A percentile compares a stretch with the other conserved stretches of the same genome.
phyloP scores from a whole-genome alignment of 163 green algal genomes.

The Scenedesmus sp. region DNA sequence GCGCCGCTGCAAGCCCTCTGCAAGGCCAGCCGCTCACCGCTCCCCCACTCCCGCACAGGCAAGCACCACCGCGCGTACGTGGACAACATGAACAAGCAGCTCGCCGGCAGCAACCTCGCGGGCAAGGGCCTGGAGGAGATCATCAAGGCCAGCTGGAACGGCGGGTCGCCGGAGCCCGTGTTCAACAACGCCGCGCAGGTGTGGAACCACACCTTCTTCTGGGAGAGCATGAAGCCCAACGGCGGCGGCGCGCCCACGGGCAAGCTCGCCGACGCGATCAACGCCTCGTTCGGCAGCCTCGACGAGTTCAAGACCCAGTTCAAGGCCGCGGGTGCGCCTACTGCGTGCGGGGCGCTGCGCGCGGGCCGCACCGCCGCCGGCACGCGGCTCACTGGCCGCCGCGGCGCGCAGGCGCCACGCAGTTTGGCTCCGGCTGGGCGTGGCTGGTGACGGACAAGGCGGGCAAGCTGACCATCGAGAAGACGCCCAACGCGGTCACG shows the following conservation, averaged over 20 bases:
- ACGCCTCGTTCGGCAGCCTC: slow-evolving; percentile 69
- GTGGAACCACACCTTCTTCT: slow-evolving; percentile 84
- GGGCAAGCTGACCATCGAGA: slow-evolving; percentile 72
- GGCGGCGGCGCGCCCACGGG: slow-evolving; percentile 57
- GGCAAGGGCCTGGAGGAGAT: slow-evolving; percentile 82
- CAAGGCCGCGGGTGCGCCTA: slow-evolving; percentile 26
- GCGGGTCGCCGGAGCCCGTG: slow-evolving; percentile 80
- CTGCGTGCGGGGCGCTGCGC: background rate
- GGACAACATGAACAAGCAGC: slow-evolving; percentile 95
- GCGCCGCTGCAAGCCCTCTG: no score
- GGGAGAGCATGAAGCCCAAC: slow-evolving; percentile 65
- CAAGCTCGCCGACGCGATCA: slow-evolving; percentile 66
- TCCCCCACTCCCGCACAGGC: background rate
- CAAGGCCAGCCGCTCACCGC: no score
- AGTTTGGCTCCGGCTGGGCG: slow-evolving; percentile 78
- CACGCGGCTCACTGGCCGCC: no score
- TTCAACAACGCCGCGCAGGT: slow-evolving; percentile 82
- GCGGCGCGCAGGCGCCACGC: slow-evolving; percentile 24
- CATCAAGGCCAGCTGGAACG: slow-evolving; percentile 71
- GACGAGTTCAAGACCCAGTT: slow-evolving; percentile 72
- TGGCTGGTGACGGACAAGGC: slow-evolving; percentile 68
- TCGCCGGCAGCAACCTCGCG: slow-evolving; percentile 78
- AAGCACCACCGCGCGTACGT: slow-evolving; percentile 39
- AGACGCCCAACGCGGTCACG: slow-evolving; percentile 75
- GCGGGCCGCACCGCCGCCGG: no score